Evolutionary conservation across 1,284 basidiomycete genomes (phyloP), one percentile per base, ranked within the genome.

Genomic region (Marasmius oreades): DNA sequence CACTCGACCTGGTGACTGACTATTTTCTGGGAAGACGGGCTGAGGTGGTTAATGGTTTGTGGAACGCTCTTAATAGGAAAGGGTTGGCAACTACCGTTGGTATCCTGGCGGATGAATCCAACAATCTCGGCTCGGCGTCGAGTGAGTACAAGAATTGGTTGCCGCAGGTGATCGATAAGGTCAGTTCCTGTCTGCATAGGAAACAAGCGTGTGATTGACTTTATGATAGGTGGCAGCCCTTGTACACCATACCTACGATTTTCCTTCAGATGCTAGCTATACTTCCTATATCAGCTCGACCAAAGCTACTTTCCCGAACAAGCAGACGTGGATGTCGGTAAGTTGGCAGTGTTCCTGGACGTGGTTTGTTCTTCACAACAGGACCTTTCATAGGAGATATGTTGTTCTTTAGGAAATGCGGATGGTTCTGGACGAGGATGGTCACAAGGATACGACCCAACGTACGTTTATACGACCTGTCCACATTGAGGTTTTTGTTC

Each of bases 211-310:
- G 22, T 16, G 18, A 37, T 22, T 45, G 18, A 57, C 18, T 59
- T 52, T 23, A 28, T 28, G 18, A 53, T 45, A 72, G 70, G 67
- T 74, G 2, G 64, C 69, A 14, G 71, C 68, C 10, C 48, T 74
- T 18, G 71, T 69, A 5, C 73, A 73, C 44, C 72, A 73, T 55
- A 72, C 71, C 2, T 74, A 73, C 55, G 73, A 73, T 53, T 74
- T 73, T 57, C 73, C 73, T 7, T 67, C 64, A 12, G 72, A 74
- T 56, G 42, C 64, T 8, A 66, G 62, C 52, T 74, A 74, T 51
- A 55, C 59, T 0, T 64, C 64, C 1, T 73, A 67, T 39, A 55
- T 70, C 45, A 64, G 57, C 47, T 65, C 55, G 26, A 64, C 66
- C 14, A 64, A 66, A 16, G 52, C 59, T 0, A 44, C 55, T 12